Evolutionary conservation across 495 filamentous ascomycete species (phyloP).

Genomic region (Talaromyces stipitatus): DNA sequence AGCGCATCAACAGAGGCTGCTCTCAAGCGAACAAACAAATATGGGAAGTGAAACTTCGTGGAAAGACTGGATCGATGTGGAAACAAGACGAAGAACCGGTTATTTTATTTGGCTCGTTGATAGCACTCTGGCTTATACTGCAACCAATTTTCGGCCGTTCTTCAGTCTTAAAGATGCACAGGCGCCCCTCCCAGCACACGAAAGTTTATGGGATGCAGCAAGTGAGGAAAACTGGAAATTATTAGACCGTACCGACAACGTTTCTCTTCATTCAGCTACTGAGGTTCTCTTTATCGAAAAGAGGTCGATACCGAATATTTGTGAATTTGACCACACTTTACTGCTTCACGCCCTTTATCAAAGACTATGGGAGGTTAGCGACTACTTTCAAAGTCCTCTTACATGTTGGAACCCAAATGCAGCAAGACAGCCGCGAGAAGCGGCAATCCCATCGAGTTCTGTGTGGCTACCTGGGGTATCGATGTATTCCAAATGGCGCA

Average conservation of each 20-base stretch:
- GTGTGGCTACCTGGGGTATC: constrained; percentile 46
- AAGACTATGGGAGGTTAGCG: constrained; percentile 43
- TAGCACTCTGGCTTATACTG: constrained; percentile 35
- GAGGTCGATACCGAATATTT: constrained; percentile 27
- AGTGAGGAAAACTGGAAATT: constrained; percentile 31
- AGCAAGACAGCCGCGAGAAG: constrained; percentile 30
- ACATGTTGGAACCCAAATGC: constrained; percentile 44
- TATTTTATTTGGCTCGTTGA: constrained; percentile 45
- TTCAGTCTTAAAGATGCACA: constrained; percentile 35
- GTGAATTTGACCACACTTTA: constrained; percentile 41
- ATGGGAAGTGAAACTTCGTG: not conserved
- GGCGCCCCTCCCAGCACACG: constrained; percentile 36
- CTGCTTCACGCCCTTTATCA: constrained; percentile 44
- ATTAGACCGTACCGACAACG: constrained; percentile 21
- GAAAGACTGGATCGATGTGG: constrained; percentile 12
- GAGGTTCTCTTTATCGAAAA: constrained; percentile 46
- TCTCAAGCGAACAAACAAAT: not conserved
- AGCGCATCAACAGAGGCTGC: constrained; percentile 17
- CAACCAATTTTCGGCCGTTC: constrained; percentile 24
- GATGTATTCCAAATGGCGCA: constrained; percentile 47
- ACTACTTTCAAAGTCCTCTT: constrained; percentile 37
- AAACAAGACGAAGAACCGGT: constrained; percentile 31
- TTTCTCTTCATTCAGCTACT: constrained; percentile 36
- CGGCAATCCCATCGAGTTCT: constrained; percentile 27
- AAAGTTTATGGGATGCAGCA: constrained; percentile 37